Base-by-base conservation (phyloP, 225 moss, liverwort and hornwort species). In the Marchantia paleacea region DNA sequence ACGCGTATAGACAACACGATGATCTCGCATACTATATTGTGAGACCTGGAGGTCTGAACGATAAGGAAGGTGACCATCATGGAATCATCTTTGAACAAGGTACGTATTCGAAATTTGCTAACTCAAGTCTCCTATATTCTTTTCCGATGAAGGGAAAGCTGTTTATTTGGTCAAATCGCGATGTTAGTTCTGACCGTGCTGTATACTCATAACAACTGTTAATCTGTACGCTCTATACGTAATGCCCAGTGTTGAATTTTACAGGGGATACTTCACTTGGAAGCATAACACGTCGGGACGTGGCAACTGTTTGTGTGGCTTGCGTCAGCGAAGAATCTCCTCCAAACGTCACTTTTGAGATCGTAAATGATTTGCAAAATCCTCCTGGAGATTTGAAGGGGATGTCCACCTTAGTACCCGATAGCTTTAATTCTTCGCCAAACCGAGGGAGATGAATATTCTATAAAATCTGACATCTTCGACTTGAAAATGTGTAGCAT, bases 261-360 rank as follows among this genome's bases (percentile, higher is more conserved):
- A 13, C 91, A 97, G 94, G 93, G 86, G 97, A 97, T 83, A 92
- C 86, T 81, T 94, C 91, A 52, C 79, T 78, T 65, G 97, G 97
- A 24, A 83, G 85, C 51, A 89, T 97, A 81, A 76, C 79, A 74
- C 92, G 97, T 18, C 85, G 85, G 63, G 94, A 97, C 80, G 94
- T 94, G 62, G 92, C 94, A 69, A 69, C 31, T 66, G 75, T 94
- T 25, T 90, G 86, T 63, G 48, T 92, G 80, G 91, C 92, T n/a
- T 97, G 96, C 73, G 84, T 93, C 10, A 87, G 94, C 82, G 93
- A 94, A 60, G 88, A 85, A 55, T 73, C 87, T 82, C 88, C 89
- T 57, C 91, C 90, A 14, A 91, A 94, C 83, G 92, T 93, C 31
- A 94, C 94, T 12, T 97, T 97, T 76, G 96, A 97, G 79, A 81